Base-by-base conservation (phyloP, 2,329 filamentous ascomycete species). In the Calonectria henricotiae region DNA sequence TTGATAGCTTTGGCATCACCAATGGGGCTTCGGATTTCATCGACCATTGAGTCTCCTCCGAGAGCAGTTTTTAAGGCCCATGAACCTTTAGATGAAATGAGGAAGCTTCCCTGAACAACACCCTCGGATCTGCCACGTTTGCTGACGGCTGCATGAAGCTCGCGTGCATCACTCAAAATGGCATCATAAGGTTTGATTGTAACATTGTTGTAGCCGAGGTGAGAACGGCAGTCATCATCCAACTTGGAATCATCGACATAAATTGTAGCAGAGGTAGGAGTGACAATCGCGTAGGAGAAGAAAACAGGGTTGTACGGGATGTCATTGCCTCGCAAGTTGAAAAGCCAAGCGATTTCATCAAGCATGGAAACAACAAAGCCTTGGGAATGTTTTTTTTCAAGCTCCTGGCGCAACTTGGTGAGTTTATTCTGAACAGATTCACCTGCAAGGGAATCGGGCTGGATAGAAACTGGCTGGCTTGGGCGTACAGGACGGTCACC, bases 291-390 rank as follows among this genome's bases (percentile, higher is more conserved):
- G 79, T 98, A 99, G 17, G 96, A 96, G 84, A 98, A 98, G 86
- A 99, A 98, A 61, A 99, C 96, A 0, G 96, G 96, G 80, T 99
- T 99, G 85, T 96, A 99, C 0, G 95, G 94, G 74, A 99, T 98
- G 80, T 98, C 96, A 81, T 89, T 96, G 76, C 96, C 96, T 76
- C 96, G 91, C 60, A 99, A 85, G 83, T 99, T 99, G 86, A 98
- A 98, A n/a, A 99, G 88, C 96, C 96, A 99, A 12, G 96, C 96
- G 77, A 98, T 91, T 83, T 99, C 96, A 78, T 99, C 96, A 49
- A 99, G 89, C 91, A 97, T 95, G 6, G 95, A 98, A 54, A 98
- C 90, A 60, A 98, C 91, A 76, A 98, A 94, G 1, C 94, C 96
- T 20, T 92, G 89, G 6, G 91, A 92, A 80, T 96, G 96, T 84